Evolutionary conservation across 805 yeast species (phyloP), one percentile per base, ranked within the genome.

Genomic region (Scheffersomyces ergatensis): DNA sequence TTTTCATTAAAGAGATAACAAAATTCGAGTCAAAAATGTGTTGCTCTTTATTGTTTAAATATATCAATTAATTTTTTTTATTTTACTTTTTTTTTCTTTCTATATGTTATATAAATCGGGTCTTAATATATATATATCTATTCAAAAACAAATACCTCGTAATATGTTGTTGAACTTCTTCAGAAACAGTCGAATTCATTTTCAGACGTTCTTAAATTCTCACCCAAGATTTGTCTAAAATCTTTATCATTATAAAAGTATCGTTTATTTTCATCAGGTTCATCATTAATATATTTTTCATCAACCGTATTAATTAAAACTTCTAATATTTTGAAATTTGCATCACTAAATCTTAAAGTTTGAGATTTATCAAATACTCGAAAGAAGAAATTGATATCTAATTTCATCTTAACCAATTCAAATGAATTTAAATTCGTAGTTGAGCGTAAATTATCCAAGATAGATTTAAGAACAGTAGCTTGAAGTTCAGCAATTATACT

Each of bases 401-500:
- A 53, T 41, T 62, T 63, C 36, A 67, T 48, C 37, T 65, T 66
- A 12, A 62, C 52, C 23, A 61, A 46, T 26, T 54, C 58, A 38
- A 38, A 31, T 13, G 26, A 18, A 13, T 23, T 20, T 12, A 38
- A 47, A 42, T 32, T 48, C n/a, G 37, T 34, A 5, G 55, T 49
- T 6, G 52, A 44, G 36, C 74, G 46, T 23, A 65, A 46, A 34
- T 60, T 53, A 40, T 57, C 66, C 37, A 70, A 50, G 18, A 66
- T 56, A 19, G 51, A 57, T 43, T 62, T 58, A 43, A 70, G 50
- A 37, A 65, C 63, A 25, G 57, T 62, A 31, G 59, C 55, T 41
- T 70, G 74, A 18, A 70, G 51, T 36, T 68, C 71, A 36, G 63
- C 66, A 5, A 69, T 55, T 5, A 70, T 60, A 17, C 52, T 60